Conservation (phyloP, 441 rosid species). For the Mallotus repandus region DNA sequence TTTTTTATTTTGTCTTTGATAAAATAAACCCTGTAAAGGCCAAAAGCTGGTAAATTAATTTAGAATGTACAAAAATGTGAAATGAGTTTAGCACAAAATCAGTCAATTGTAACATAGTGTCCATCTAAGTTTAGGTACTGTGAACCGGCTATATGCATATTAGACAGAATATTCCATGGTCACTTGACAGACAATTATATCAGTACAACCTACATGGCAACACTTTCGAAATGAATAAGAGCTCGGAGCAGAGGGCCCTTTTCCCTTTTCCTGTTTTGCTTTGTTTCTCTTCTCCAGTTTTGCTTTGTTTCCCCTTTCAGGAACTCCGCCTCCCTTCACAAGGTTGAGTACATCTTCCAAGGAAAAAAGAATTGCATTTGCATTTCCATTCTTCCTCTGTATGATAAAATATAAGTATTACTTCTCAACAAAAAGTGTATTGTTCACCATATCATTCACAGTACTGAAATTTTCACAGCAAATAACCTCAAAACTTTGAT, state of each 20-base stretch:
- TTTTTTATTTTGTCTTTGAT: background rate
- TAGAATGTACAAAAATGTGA: background rate
- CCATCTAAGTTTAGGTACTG: background rate
- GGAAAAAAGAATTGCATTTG: constrained; percentile 36
- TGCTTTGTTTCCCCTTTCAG: constrained; percentile 31
- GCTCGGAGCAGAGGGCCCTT: constrained; percentile 34
- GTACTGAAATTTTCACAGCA: background rate
- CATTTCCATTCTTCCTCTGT: constrained; percentile 51
- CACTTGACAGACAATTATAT: constrained; percentile 17
- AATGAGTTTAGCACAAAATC: constrained; percentile 1
- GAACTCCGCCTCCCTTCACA: constrained; percentile 41
- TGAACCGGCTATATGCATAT: background rate
- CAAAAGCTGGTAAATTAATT: background rate
- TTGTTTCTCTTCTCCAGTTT: constrained; percentile 31
- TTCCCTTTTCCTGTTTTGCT: constrained; percentile 33
- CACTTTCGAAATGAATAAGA: constrained; percentile 36
- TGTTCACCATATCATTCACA: background rate
- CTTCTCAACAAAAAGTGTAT: background rate
- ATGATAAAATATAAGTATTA: constrained; percentile 11
- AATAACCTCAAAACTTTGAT: constrained; percentile 3
- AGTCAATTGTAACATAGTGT: background rate
- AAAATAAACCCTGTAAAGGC: background rate
- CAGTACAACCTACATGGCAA: constrained; percentile 56
- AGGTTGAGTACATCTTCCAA: constrained; percentile 62
- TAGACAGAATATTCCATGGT: constrained; percentile 16